phyloP scores from a whole-genome alignment of 83 land plant genomes.

The Picea engelmannii region DNA sequence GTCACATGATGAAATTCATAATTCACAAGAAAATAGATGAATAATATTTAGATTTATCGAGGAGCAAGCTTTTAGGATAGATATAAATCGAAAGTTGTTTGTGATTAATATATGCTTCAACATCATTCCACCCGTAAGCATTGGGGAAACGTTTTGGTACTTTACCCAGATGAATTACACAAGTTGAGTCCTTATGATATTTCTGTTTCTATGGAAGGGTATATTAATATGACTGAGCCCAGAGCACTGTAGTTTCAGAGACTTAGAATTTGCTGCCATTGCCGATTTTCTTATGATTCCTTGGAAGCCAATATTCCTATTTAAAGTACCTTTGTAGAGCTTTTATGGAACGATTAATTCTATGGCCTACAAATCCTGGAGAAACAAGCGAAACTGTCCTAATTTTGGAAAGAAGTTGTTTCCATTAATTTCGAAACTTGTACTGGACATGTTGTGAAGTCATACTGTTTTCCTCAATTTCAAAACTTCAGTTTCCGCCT shows the following conservation, averaged over 20 bases:
- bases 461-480: neutral
- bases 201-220: neutral
- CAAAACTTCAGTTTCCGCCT: neutral
- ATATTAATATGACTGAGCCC: neutral
- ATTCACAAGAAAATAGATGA: constrained; percentile 3
- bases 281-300: too few species aligned
- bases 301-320: too few species aligned
- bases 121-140: neutral
- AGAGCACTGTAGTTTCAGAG: neutral
- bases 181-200: neutral
- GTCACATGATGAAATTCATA: neutral
- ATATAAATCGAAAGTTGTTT: too few species aligned
- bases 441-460: neutral
- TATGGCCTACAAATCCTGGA: constrained; percentile 1
- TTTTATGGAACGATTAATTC: neutral
- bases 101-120: neutral
- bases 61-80: neutral
- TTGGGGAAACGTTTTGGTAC: neutral
- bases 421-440: too few species aligned
- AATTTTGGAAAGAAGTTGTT: neutral
- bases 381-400: neutral
- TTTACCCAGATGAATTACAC: neutral
- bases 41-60: neutral
- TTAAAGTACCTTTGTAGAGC: neutral
- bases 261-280: too few species aligned